phyloP scores from a whole-genome alignment of 257 asterid species.

The Ehretia macrophylla region DNA sequence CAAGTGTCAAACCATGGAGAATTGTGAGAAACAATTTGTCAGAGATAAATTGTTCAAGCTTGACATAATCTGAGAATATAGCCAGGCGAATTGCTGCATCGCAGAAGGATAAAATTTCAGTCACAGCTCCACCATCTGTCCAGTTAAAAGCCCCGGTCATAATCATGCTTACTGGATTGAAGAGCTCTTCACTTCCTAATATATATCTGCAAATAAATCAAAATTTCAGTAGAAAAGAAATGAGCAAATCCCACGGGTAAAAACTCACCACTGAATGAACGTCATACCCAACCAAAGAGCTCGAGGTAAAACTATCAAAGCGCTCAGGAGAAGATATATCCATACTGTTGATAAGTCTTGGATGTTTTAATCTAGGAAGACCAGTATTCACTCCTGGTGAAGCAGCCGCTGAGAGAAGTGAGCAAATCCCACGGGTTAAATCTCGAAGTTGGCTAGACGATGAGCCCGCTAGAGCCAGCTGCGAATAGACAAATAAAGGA shows the following conservation, averaged over 20 bases:
- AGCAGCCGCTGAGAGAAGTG: conserved; percentile 66
- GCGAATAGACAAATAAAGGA: conserved; percentile 65
- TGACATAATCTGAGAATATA: conserved; percentile 54
- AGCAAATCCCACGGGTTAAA: conserved; percentile 86
- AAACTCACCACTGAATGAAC: conserved; percentile 8
- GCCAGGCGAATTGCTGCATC: conserved; percentile 63
- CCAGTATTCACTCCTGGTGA: conserved; percentile 60
- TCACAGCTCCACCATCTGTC: conserved; percentile 80
- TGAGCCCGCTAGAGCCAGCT: conserved; percentile 60
- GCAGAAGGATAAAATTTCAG: conserved; percentile 70
- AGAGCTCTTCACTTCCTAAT: conserved; percentile 54
- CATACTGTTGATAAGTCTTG: conserved; percentile 48
- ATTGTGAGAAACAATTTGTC: conserved; percentile 74
- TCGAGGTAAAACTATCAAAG: conserved; percentile 51
- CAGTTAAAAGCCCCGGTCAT: conserved; percentile 86
- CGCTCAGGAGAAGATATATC: conserved; percentile 56
- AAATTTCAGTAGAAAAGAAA: conserved; percentile 7
- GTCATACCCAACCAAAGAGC: conserved; percentile 84
- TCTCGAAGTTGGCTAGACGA: conserved; percentile 87
- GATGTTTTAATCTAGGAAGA: conserved; percentile 78
- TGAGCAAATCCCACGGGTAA: neutral
- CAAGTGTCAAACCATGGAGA: conserved; percentile 79
- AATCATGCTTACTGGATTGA: conserved; percentile 64
- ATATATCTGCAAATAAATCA: conserved; percentile 53
- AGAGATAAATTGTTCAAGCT: conserved; percentile 74